These are phyloP conservation scores for Alternaria conjuncta DNA, from an alignment of 2,329 filamentous ascomycete genomes.

Conservation along the genomic window DNA sequence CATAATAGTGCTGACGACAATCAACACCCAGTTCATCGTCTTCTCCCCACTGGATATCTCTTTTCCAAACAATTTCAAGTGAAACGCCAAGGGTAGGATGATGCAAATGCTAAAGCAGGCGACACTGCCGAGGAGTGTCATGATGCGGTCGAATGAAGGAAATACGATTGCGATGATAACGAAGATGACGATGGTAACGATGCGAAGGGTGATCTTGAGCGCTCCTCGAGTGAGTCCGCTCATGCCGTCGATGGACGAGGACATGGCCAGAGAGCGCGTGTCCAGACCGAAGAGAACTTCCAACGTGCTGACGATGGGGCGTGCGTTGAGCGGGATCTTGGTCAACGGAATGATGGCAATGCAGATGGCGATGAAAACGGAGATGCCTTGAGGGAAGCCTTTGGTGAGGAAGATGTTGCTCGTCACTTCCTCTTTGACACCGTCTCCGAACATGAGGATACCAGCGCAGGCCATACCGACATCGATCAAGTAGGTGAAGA, in stretches of 20 bases:
- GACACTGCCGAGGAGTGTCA: slow-evolving; percentile 87
- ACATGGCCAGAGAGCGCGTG: slow-evolving; percentile 58
- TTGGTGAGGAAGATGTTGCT: slow-evolving; percentile 80
- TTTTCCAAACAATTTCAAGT: slow-evolving; percentile 84
- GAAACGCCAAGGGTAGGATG: slow-evolving; percentile 86
- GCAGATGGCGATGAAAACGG: slow-evolving; percentile 81
- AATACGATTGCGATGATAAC: slow-evolving; percentile 75
- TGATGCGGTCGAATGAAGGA: slow-evolving; percentile 86
- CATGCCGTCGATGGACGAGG: slow-evolving; percentile 58
- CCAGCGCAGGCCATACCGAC: slow-evolving; percentile 81
- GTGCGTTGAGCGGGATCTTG: slow-evolving; percentile 89
- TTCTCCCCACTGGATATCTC: slow-evolving; percentile 71
- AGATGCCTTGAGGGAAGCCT: slow-evolving; percentile 76
- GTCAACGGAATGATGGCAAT: slow-evolving; percentile 93
- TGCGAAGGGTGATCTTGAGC: slow-evolving; percentile 66
- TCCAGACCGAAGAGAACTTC: slow-evolving; percentile 83
- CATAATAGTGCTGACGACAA: slow-evolving; percentile 72
- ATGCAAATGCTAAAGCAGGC: slow-evolving; percentile 95
- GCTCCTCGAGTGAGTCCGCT: slow-evolving; percentile 64
- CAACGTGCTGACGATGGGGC: slow-evolving; percentile 83
- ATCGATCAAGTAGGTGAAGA: slow-evolving; percentile 85
- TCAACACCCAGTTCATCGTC: slow-evolving; percentile 70
- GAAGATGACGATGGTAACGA: slow-evolving; percentile 73
- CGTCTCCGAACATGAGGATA: slow-evolving; percentile 92
- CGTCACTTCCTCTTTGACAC: slow-evolving; percentile 87